Evolutionary conservation across 75 land plant genomes (phyloP).

Genomic region (Pseudotsuga menziesii): DNA sequence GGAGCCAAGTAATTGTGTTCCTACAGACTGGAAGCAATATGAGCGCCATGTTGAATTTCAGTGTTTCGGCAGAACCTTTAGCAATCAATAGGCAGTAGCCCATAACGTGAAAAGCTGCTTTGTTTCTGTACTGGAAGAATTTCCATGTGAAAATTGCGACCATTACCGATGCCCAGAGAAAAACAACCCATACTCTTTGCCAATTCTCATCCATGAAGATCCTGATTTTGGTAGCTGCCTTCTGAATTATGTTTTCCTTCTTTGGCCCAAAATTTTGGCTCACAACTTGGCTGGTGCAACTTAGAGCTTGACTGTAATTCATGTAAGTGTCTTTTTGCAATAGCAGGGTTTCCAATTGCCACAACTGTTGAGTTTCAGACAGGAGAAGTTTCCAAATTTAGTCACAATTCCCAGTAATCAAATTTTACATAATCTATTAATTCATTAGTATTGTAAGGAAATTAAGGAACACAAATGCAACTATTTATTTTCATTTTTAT

Average conservation of each 20-base stretch:
- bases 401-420: no score
- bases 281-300: conserved; percentile 71
- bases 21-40: conserved; percentile 85
- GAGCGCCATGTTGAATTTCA: conserved; percentile 93
- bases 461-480: no score
- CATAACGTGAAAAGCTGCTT: conserved; percentile 42
- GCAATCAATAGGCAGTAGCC: conserved; percentile 67
- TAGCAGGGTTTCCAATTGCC: conserved; percentile 82
- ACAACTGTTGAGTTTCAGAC: conserved; percentile 40
- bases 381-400: no score
- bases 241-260: conserved; percentile 22
- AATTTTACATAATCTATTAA: no score
- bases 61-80: conserved; percentile 92
- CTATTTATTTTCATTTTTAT: no score
- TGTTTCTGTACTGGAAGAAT: conserved; percentile 68
- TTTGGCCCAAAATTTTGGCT: conserved; percentile 61
- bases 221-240: conserved; percentile 25
- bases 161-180: conserved; percentile 62
- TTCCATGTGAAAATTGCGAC: conserved; percentile 74
- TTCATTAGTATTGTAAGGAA: no score
- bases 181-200: conserved; percentile 75
- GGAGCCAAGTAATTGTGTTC: conserved; percentile 78
- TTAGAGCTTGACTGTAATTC: conserved; percentile 74
- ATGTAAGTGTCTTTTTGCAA: conserved; percentile 73
- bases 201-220: conserved; percentile 79